These are phyloP conservation scores for Orychophragmus violaceus DNA, from an alignment of 345 rosid species.

Conservation along the genomic window DNA sequence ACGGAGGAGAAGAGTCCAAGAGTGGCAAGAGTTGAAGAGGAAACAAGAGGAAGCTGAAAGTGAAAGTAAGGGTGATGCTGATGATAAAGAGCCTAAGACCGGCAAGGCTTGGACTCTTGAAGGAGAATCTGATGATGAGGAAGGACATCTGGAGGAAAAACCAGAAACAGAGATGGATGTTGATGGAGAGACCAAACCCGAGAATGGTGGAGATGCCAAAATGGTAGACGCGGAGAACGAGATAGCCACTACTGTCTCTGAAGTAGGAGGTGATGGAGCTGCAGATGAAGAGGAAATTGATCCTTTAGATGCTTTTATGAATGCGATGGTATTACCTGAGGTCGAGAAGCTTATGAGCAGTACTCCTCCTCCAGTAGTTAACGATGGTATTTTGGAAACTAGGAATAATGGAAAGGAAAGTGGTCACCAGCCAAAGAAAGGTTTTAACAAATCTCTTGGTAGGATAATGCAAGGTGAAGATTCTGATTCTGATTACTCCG, in stretches of 20 bases:
- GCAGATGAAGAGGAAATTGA: constrained; percentile 75
- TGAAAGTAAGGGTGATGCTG: constrained; percentile 55
- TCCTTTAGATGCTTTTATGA: constrained; percentile 97
- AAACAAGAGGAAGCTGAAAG: constrained; percentile 76
- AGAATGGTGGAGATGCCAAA: constrained; percentile 44
- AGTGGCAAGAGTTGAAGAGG: constrained; percentile 91
- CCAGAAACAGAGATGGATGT: constrained; percentile 50
- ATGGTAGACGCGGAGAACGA: constrained; percentile 41
- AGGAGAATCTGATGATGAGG: constrained; percentile 95
- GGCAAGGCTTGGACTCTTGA: constrained; percentile 88
- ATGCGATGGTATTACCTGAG: constrained; percentile 86
- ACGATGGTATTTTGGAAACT: constrained; percentile 28
- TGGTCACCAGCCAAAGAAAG: constrained; percentile 51
- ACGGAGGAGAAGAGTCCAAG: constrained; percentile 92
- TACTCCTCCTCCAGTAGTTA: constrained; percentile 28
- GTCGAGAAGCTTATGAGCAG: constrained; percentile 64
- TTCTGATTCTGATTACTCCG: constrained; percentile 79
- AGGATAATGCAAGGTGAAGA: constrained; percentile 95
- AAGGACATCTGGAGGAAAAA: constrained; percentile 39
- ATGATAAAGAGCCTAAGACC: constrained; percentile 45
- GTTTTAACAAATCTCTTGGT: constrained; percentile 62
- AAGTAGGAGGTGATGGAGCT: constrained; percentile 33
- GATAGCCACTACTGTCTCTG: constrained; percentile 28
- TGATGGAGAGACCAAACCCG: constrained; percentile 40
- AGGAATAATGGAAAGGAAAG: constrained; percentile 34